Evolutionary conservation across 306 rosid genomes (phyloP).

Genomic region (Dalbergia oliveri): DNA sequence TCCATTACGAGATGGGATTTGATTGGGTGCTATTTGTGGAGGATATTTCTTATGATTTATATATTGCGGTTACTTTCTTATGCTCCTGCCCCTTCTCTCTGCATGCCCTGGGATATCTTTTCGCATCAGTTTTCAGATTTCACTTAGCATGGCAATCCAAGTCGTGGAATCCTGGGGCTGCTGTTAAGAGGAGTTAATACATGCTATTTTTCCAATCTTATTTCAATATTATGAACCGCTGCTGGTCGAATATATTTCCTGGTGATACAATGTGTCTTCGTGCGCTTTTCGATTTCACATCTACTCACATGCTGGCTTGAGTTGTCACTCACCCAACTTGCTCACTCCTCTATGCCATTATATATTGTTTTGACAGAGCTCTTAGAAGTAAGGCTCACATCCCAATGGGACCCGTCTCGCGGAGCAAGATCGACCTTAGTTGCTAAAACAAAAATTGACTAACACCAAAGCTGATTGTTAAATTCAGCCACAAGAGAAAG

Average conservation of each 20-base stretch:
- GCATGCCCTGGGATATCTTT: not conserved
- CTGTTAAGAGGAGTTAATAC: not conserved
- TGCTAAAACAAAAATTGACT: not conserved
- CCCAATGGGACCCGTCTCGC: not conserved
- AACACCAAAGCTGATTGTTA: not conserved
- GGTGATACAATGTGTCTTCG: not conserved
- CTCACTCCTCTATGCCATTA: not conserved
- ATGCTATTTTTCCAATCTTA: not conserved
- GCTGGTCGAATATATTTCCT: not conserved
- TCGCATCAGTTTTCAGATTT: not conserved
- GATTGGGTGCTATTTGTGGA: conserved; percentile 9
- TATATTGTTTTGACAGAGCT: not conserved
- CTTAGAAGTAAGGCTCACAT: conserved; percentile 20
- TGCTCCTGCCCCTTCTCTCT: not conserved
- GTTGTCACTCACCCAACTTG: not conserved
- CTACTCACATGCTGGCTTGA: conserved; percentile 36
- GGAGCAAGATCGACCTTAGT: conserved; percentile 13
- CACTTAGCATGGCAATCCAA: not conserved
- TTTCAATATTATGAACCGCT: not conserved
- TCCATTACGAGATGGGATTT: conserved; percentile 1
- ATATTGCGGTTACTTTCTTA: conserved; percentile 32
- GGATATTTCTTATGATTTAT: not conserved
- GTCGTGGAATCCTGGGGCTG: not conserved
- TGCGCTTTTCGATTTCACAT: conserved; percentile 27
- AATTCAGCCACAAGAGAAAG: not conserved